Conservation (phyloP, 2,329 filamentous ascomycete genomes). For the Penicillium hesseltinei region DNA sequence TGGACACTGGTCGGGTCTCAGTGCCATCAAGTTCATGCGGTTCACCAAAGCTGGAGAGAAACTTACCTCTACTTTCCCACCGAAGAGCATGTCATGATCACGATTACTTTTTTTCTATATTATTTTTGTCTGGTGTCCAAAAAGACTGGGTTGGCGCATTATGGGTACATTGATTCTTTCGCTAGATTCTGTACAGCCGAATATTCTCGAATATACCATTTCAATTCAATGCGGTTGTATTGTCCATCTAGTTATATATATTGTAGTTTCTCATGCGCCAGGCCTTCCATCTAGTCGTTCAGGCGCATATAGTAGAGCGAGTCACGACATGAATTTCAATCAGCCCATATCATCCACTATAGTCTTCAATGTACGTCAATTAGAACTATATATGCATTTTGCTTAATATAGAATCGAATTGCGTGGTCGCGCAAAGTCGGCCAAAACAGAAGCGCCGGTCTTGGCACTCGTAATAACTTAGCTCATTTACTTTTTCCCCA, state of each 20-base stretch:
- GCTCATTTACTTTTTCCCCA: slow-evolving; percentile 24
- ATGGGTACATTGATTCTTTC: slow-evolving; percentile 24
- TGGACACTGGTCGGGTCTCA: slow-evolving; percentile 77
- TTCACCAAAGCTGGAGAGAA: slow-evolving; percentile 64
- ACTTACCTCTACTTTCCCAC: slow-evolving; percentile 75
- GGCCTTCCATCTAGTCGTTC: neutral
- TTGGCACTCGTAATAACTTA: slow-evolving; percentile 28
- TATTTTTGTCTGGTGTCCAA: slow-evolving; percentile 12
- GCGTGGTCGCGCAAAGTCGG: slow-evolving; percentile 20
- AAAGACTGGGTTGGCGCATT: slow-evolving; percentile 22
- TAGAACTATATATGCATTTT: neutral
- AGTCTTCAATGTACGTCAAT: neutral
- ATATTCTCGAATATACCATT: slow-evolving; percentile 11
- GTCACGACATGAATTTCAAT: neutral
- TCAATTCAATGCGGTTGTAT: slow-evolving; percentile 1
- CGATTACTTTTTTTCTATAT: slow-evolving; percentile 15
- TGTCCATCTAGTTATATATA: neutral
- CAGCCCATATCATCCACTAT: neutral
- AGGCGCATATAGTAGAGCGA: neutral
- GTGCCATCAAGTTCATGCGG: slow-evolving; percentile 73
- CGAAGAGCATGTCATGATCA: slow-evolving; percentile 55
- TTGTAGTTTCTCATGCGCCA: neutral
- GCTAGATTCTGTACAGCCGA: slow-evolving; percentile 16
- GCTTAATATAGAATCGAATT: neutral
- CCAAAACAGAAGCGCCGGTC: slow-evolving; percentile 19